Evolutionary conservation across 2,329 filamentous ascomycete genomes (phyloP), one percentile per base, ranked within the genome.

Genomic region (Chrysoporthe cubensis): DNA sequence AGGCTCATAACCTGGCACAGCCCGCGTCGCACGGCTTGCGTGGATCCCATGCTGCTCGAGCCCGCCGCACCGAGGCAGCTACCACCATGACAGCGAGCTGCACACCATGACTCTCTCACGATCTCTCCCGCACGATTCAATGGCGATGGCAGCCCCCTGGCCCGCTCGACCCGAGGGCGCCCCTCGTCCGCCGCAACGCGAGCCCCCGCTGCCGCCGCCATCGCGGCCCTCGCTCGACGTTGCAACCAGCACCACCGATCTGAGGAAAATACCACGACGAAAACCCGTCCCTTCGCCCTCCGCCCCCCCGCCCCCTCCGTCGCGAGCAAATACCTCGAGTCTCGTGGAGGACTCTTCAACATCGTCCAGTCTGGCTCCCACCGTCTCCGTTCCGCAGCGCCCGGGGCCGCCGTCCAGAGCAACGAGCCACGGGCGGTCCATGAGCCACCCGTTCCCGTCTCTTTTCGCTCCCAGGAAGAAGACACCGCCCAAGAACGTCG

Each of bases 391-490:
- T 72, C 21, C 52, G 42, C 44, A 62, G n/a, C 65, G 40, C 4
- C 8, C 62, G 40, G 62, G 46, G 18, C 65, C 72, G 64, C 69
- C 72, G 50, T 71, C 64, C 4, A 72, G 63, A 65, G 71, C 70
- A 64, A 73, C 76, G 43, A 71, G 71, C 62, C 88, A 90, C 77
- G 80, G 81, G 40, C 88, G 91, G 65, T 94, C 92, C 66, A 87
- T 91, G 81, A 96, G 92, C 83, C 90, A 95, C 74, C 92, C 92
- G 13, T 91, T 95, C 71, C 90, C 91, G 8, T 89, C 88, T 21
- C 79, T 94, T 43, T 92, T 94, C 75, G 84, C 86, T 43, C 80
- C 80, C 70, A 84, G 81, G 70, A 89, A 88, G 75, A 89, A 87
- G 78, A 44, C 44, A 42, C 85, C 84, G 73, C 78, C 81, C 43